Base-by-base conservation (phyloP, 2,329 filamentous ascomycete species). In the Arthrinium puccinioides region DNA sequence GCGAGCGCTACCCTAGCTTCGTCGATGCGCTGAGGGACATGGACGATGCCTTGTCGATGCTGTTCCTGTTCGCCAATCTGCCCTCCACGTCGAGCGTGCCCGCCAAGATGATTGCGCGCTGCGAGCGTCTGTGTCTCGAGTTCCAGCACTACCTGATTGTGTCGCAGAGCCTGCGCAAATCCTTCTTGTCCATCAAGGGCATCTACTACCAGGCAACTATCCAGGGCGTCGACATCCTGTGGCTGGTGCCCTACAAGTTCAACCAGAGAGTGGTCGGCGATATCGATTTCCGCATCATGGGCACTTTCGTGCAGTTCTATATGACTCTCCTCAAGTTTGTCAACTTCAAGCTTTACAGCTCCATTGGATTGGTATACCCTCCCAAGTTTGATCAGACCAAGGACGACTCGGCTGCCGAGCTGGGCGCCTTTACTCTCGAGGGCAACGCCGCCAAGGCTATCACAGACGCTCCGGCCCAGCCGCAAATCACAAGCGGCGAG, bases 151-250 rank as follows among this genome's bases (percentile, higher is more conserved):
- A 95, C 64, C 74, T 98, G 45, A 98, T 98, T 57, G 77, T 82
- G 32, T 94, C 90, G 28, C 80, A 94, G 64, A 88, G 86, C 52
- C 69, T 98, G 51, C 84, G 87, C 56, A 97, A 96, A 69, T 95
- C 89, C 0, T 98, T 98, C 69, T 68, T 98, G 47, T 95, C 88
- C 2, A 97, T 98, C 66, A 98, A 98, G 73, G 92, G 92, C 44
- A 97, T 98, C 55, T 98, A 98, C 70, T 98, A 97, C 66, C 90
- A 97, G 67, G 92, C 90, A 18, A 96, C 83, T 36, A 94, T 98
- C 44, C 87, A 96, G 61, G 92, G 92, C 33, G 89, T 98, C 66
- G 90, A 97, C 55, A 84, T 98, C 34, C 72, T 97, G 48, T 98
- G 92, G 92, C 73, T 98, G 26, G 90, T 96, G 9, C 92, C 92